These are phyloP conservation scores for Pulicaria dysenterica DNA, from an alignment of 129 eudicot species.

Conservation along the genomic window DNA sequence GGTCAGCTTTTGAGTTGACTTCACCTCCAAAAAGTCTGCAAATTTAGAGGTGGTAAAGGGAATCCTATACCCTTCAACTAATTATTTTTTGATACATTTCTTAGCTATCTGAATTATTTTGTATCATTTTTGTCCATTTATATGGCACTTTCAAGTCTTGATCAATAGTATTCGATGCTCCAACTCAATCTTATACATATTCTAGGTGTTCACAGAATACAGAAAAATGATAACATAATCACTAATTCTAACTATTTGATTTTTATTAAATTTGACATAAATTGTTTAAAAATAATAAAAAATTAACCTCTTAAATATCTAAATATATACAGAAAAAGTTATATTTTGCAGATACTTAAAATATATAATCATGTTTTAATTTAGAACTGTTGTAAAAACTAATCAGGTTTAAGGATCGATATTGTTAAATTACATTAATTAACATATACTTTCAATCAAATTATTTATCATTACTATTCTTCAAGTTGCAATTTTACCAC, in stretches of 20 bases:
- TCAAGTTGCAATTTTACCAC: no score
- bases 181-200: slow-evolving; percentile 12
- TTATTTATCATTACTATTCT: no score
- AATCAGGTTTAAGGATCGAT: no score
- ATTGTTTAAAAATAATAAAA: neutral
- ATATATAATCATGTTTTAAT: no score
- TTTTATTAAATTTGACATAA: neutral
- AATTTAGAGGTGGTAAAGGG: slow-evolving; percentile 44
- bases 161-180: slow-evolving; percentile 34
- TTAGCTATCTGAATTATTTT: neutral
- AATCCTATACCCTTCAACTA: slow-evolving; percentile 47
- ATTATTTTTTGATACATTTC: slow-evolving; percentile 18
- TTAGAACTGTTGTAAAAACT: no score
- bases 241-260: neutral
- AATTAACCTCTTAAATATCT: neutral
- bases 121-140: slow-evolving; percentile 32
- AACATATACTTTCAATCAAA: no score
- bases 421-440: no score
- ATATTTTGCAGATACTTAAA: no score
- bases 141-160: slow-evolving; percentile 34
- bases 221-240: neutral
- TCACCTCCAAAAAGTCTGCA: slow-evolving; percentile 51
- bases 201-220: neutral
- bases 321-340: no score
- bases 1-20: slow-evolving; percentile 51